Evolutionary conservation across 352 stramenopile species (phyloP).

Genomic region (Thalassiosira oceanica): DNA sequence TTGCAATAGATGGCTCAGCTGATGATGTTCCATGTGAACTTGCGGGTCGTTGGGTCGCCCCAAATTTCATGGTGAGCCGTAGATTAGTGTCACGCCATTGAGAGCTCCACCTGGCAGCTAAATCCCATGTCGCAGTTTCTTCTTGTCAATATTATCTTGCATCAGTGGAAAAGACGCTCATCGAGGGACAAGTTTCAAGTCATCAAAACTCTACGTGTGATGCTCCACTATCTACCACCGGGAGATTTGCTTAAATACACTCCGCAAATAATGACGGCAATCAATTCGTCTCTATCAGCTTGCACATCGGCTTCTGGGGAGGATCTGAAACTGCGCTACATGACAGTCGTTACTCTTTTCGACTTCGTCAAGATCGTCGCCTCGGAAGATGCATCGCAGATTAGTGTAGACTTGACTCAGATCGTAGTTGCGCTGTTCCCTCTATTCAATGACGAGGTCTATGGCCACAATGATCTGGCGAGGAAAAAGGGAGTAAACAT

Average conservation of each 20-base stretch:
- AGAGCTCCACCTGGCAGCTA: too few relatives aligned
- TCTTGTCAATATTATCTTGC: conserved; percentile 73
- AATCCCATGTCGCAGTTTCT: too few relatives aligned
- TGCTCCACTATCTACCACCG: conserved; percentile 53
- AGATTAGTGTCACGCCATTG: too few relatives aligned
- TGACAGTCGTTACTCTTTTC: conserved; percentile 60
- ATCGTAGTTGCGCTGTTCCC: conserved; percentile 79
- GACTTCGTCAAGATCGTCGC: conserved; percentile 62
- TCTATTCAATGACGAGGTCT: conserved; percentile 47
- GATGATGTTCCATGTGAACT: conserved; percentile 27
- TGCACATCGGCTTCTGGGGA: conserved; percentile 5
- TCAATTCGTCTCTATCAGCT: conserved; percentile 75
- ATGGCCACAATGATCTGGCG: conserved; percentile 10
- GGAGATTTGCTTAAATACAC: conserved; percentile 70
- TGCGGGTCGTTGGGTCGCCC: conserved; percentile 62
- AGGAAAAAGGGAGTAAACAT: conserved; percentile 56
- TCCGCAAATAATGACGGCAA: conserved; percentile 72
- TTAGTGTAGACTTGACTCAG: conserved; percentile 66
- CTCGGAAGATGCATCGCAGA: conserved; percentile 42
- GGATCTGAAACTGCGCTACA: conserved; percentile 41
- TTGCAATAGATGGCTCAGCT: conserved; percentile 25
- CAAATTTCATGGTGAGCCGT: conserved; percentile 81
- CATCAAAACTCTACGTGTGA: conserved; percentile 55
- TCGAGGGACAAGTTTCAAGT: conserved; percentile 57
- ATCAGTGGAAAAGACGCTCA: conserved; percentile 52